phyloP scores from a whole-genome alignment of 345 rosid species.

The Eucalyptus curtisii region DNA sequence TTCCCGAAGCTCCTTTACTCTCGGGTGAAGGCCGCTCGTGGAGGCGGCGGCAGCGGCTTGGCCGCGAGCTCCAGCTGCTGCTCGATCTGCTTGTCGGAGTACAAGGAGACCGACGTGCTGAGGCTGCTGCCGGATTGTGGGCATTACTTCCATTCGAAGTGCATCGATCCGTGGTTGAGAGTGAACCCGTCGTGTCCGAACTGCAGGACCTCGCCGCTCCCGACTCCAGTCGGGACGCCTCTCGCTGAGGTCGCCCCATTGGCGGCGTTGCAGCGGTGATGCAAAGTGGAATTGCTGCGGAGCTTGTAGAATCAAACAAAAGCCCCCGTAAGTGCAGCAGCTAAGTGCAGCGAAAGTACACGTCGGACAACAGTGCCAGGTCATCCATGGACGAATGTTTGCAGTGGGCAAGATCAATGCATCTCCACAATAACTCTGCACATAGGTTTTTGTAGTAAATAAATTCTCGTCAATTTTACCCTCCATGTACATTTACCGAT shows the following conservation, averaged over 20 bases:
- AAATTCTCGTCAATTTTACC: not conserved
- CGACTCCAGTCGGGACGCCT: not conserved
- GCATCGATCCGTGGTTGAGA: not conserved
- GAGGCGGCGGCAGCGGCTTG: not conserved
- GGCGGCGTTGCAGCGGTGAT: not conserved
- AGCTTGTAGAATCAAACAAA: not conserved
- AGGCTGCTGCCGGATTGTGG: not conserved
- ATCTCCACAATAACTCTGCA: not conserved
- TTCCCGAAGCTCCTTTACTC: not conserved
- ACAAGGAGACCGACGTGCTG: not conserved
- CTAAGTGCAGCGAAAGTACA: not conserved
- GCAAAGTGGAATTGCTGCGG: not conserved
- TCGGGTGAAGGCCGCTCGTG: not conserved
- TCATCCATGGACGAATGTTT: not conserved
- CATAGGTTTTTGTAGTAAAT: not conserved
- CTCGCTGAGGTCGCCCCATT: not conserved
- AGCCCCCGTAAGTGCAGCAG: not conserved
- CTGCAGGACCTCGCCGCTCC: slow-evolving; percentile 3
- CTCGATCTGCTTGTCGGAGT: not conserved
- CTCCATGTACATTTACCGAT: not conserved
- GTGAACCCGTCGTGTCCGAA: not conserved
- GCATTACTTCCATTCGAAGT: not conserved
- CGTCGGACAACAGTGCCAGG: not conserved
- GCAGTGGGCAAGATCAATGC: not conserved
- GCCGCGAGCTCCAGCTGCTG: not conserved